phyloP scores from a whole-genome alignment of 805 yeast species.

The Cyberlindnera veronae region DNA sequence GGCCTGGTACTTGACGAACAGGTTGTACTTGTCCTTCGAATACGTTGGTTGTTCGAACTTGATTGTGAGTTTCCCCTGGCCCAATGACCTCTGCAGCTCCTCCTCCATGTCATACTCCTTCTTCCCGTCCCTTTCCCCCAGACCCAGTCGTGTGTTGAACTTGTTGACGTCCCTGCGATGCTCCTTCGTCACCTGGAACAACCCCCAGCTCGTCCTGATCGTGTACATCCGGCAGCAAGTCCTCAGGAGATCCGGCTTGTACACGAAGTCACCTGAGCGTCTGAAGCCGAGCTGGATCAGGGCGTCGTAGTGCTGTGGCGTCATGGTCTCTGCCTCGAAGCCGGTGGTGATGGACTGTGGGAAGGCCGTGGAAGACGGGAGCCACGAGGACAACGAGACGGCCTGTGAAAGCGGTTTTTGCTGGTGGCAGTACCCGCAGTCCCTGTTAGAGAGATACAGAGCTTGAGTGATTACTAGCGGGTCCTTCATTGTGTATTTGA shows the following conservation, averaged over 20 bases:
- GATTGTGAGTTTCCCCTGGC: slow-evolving; percentile 32
- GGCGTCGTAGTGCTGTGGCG: slow-evolving; percentile 53
- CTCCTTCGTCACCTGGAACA: slow-evolving; percentile 55
- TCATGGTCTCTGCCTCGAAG: slow-evolving; percentile 41
- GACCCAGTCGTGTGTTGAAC: slow-evolving; percentile 35
- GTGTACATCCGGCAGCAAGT: slow-evolving; percentile 81
- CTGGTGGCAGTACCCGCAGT: slow-evolving; percentile 71
- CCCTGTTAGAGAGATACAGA: slow-evolving; percentile 37
- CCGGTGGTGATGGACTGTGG: slow-evolving; percentile 30
- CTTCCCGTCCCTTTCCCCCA: slow-evolving; percentile 3
- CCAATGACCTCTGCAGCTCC: slow-evolving; percentile 31
- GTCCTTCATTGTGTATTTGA: not conserved
- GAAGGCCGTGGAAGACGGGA: slow-evolving; percentile 1
- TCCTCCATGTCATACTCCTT: slow-evolving; percentile 28
- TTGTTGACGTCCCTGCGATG: slow-evolving; percentile 62
- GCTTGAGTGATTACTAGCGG: slow-evolving; percentile 42
- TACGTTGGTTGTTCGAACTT: slow-evolving; percentile 49
- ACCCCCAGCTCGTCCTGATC: slow-evolving; percentile 54
- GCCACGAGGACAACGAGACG: slow-evolving; percentile 38
- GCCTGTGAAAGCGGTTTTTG: slow-evolving; percentile 31
- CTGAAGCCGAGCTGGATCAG: slow-evolving; percentile 74
- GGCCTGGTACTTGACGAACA: slow-evolving; percentile 70
- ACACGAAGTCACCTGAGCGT: slow-evolving; percentile 69
- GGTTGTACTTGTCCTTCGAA: slow-evolving; percentile 54
- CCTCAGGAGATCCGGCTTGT: slow-evolving; percentile 62